Base-by-base conservation (phyloP, 495 filamentous ascomycete genomes). In the Podospora pseudopauciseta region DNA sequence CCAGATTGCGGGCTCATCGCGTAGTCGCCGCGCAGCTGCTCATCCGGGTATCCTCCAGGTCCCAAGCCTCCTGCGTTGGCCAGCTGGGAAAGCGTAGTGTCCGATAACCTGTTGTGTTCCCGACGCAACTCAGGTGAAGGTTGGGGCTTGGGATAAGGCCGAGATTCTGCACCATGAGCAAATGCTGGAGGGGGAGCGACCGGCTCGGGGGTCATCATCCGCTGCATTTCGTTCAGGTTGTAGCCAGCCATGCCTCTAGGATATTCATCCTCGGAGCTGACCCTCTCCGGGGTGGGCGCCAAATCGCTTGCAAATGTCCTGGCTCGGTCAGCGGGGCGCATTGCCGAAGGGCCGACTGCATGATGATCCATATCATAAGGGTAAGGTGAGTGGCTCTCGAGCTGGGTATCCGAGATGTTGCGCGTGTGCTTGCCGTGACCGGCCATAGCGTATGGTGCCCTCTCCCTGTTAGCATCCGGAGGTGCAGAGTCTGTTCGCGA, bases 31-130 rank as follows among this genome's bases (percentile, higher is more conserved):
- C 70, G 73, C 68, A 69, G 66, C 5, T 65, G 65, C 64, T 71
- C 71, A 53, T 73, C 67, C 18, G 68, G 26, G 30, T 72, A 71
- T 28, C 63, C 63, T n/a, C 72, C 73, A 9, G 72, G 75, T 34
- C 34, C 67, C 68, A 86, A 72, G 20, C 82, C 85, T 18, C 86
- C 86, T 54, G 90, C 90, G 55, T 87, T 89, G 34, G 86, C 85
- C 62, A 97, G 74, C 73, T 96, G 92, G 2, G 88, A 83, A 9
- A 97, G 82, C 18, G 94, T 97, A 4, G 87, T 89, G 66, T 86
- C 82, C 26, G 94, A 96, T 78, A 97, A 87, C 13, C 92, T 87
- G 70, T 88, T 92, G 65, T 90, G 94, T 64, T 89, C 90, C 66
- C 87, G 86, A 61, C 90, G 87, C 76, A 92, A 82, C 69, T 94